Percentiles rank a stretch among this genome's conserved stretches.
Evolutionary conservation across 768 basidiomycete genomes (phyloP).

Genomic region (Lentinula boryana): DNA sequence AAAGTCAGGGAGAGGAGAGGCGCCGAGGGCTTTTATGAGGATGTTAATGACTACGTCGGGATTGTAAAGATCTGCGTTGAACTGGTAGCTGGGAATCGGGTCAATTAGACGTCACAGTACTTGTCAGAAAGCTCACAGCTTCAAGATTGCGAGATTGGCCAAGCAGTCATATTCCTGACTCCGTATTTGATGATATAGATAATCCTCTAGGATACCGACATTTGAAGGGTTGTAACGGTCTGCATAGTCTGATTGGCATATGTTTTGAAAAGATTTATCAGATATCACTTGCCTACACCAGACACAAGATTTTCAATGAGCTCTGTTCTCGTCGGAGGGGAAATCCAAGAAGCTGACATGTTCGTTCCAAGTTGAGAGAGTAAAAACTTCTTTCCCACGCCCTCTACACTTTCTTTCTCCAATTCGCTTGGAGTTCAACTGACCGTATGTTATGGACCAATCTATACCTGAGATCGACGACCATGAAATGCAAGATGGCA

Average conservation of each 20-base stretch:
- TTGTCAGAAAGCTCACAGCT: constrained; percentile 52
- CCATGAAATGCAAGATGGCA: constrained; percentile 4
- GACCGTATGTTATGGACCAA: neutral
- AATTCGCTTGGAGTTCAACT: neutral
- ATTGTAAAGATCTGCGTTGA: constrained; percentile 91
- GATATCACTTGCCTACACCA: constrained; percentile 64
- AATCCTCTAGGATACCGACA: constrained; percentile 90
- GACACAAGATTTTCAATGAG: constrained; percentile 89
- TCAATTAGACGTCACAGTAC: neutral
- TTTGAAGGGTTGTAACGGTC: constrained; percentile 98
- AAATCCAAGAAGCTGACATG: constrained; percentile 63
- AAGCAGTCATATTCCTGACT: constrained; percentile 91
- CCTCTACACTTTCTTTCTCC: neutral
- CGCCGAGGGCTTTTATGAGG: constrained; percentile 85
- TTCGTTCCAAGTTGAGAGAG: neutral
- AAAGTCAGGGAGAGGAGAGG: constrained; percentile 87
- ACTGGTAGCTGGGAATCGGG: constrained; percentile 68
- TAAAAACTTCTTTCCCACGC: neutral
- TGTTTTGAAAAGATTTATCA: neutral
- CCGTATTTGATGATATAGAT: constrained; percentile 90
- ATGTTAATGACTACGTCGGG: constrained; percentile 92
- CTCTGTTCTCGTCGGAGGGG: constrained; percentile 74
- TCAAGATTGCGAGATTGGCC: constrained; percentile 91
- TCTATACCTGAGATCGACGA: neutral
- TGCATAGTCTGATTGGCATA: constrained; percentile 22